phyloP scores from a whole-genome alignment of 2,329 filamentous ascomycete genomes.

The Nectriaceae sp. region DNA sequence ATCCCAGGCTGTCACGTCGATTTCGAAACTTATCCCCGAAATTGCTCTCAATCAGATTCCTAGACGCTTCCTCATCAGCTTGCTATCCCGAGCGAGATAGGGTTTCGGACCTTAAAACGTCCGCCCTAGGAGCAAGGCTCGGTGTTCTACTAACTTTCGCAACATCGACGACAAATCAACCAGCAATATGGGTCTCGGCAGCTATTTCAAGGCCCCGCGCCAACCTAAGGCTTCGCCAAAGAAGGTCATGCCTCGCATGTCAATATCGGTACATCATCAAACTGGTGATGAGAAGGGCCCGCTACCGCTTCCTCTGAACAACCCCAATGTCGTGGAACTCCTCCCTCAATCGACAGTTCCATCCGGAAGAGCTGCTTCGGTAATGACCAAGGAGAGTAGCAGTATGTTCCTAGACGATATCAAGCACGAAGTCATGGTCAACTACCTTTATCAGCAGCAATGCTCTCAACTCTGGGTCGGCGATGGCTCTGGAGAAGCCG shows the following conservation, averaged over 20 bases:
- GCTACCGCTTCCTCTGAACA: conserved; percentile 23
- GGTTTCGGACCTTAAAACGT: neutral
- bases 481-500: conserved; percentile 66
- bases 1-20: too few relatives aligned
- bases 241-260: conserved; percentile 18
- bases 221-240: conserved; percentile 17
- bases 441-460: conserved; percentile 80
- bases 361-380: neutral
- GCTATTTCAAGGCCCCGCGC: conserved; percentile 59
- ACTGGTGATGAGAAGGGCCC: conserved; percentile 40
- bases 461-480: conserved; percentile 74
- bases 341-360: conserved; percentile 33
- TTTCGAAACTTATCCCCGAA: too few relatives aligned
- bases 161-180: neutral
- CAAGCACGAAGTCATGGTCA: conserved; percentile 82
- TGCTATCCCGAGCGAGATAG: too few relatives aligned
- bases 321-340: conserved; percentile 47
- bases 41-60: too few relatives aligned
- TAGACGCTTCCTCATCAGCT: too few relatives aligned
- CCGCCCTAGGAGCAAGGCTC: neutral
- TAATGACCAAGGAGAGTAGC: conserved; percentile 22
- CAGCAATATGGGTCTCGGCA: conserved; percentile 58
- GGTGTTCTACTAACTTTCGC: too few relatives aligned
- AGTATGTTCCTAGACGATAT: conserved; percentile 68
- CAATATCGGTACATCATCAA: conserved; percentile 24